A percentile compares a stretch with the other conserved stretches of the same genome.
Conservation (phyloP, 2,329 filamentous ascomycete species). For the Hypoxylon sp. region DNA sequence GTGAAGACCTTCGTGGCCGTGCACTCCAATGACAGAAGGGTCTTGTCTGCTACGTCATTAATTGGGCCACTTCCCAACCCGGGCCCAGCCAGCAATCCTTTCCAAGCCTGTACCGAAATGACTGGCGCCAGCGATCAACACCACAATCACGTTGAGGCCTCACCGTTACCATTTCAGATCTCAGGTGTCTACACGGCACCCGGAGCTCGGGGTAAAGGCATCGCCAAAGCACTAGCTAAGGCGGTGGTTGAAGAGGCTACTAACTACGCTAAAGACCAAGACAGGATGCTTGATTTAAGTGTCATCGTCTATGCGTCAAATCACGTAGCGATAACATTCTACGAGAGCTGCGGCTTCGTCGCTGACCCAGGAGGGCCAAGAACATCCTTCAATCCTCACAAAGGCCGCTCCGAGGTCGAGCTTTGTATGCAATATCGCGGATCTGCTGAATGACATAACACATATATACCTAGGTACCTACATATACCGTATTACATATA, state of each 20-base stretch:
- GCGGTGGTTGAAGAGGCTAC: conserved; percentile 47
- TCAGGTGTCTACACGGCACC: conserved; percentile 56
- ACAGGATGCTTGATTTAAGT: conserved; percentile 45
- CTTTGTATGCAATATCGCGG: conserved; percentile 45
- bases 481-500: too few species aligned
- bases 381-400: conserved; percentile 40
- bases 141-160: conserved; percentile 29
- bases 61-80: conserved; percentile 50
- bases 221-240: conserved; percentile 52
- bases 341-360: conserved; percentile 54
- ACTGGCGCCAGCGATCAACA: conserved; percentile 23
- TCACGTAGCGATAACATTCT: conserved; percentile 51
- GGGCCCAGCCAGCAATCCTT: conserved; percentile 41
- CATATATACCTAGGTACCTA: not conserved
- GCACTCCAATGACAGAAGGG: conserved; percentile 34
- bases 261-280: conserved; percentile 41
- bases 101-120: conserved; percentile 35
- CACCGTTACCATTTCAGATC: conserved; percentile 51
- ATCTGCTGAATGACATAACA: conserved; percentile 15
- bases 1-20: conserved; percentile 53
- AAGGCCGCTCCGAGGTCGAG: conserved; percentile 35
- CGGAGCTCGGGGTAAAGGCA: conserved; percentile 53
- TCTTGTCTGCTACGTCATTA: conserved; percentile 52
- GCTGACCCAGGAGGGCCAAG: conserved; percentile 24
- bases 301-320: conserved; percentile 54